These are phyloP conservation scores for Flaveria sonorensis DNA, from an alignment of 129 eudicot genomes.

Conservation along the genomic window DNA sequence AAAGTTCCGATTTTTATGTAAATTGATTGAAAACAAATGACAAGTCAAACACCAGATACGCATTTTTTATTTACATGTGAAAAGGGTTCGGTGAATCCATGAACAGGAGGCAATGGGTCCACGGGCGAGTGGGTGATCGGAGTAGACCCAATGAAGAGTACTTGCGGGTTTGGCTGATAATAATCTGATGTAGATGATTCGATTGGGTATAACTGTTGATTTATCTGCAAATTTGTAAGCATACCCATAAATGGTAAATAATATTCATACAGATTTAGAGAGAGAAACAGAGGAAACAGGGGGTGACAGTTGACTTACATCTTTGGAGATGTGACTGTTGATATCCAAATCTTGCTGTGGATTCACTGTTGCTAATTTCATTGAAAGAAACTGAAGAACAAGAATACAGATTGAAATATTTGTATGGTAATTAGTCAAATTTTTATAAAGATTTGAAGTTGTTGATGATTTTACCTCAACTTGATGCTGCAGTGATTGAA, in stretches of 20 bases:
- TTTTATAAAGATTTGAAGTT: background rate
- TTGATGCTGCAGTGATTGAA: constrained; percentile 86
- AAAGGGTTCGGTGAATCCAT: constrained; percentile 57
- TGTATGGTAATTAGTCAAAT: background rate
- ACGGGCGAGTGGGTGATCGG: constrained; percentile 39
- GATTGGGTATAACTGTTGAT: constrained; percentile 56
- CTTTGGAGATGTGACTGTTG: constrained; percentile 59
- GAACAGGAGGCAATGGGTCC: constrained; percentile 53
- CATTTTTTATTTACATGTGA: constrained; percentile 49
- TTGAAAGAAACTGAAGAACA: constrained; percentile 70
- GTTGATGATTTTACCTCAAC: constrained; percentile 66
- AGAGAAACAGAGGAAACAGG: background rate
- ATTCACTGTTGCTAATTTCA: constrained; percentile 84
- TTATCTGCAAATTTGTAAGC: constrained; percentile 42
- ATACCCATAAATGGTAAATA: constrained; percentile 31
- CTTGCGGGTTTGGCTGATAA: constrained; percentile 53
- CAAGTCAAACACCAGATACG: no score
- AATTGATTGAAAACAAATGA: background rate
- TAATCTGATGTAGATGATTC: constrained; percentile 61
- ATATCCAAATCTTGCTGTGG: constrained; percentile 62
- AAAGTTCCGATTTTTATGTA: background rate
- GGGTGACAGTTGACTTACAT: constrained; percentile 52
- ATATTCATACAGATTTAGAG: background rate
- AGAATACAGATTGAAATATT: background rate
- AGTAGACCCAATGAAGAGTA: constrained; percentile 40